Evolutionary conservation across 352 stramenopile genomes (phyloP), one percentile per base, ranked within the genome.

Genomic region (Phytopythium vexans): DNA sequence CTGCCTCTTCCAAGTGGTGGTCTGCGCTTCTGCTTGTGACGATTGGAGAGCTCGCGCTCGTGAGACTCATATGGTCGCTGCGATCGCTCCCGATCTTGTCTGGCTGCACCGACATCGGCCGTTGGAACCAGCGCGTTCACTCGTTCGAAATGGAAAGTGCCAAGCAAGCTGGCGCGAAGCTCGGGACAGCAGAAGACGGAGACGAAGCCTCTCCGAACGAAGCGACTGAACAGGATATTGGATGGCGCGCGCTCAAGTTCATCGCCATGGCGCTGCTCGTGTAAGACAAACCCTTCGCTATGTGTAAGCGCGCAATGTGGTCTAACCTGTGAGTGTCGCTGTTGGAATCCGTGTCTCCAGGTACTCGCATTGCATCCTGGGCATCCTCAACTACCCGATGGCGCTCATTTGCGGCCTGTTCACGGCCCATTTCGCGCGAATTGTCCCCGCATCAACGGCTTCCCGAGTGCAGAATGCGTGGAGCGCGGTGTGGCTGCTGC

Each of bases 341-440:
- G 21, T 27, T 27, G 21, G 21, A 27, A 27, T 27, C 21, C 21
- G 21, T 27, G 21, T 27, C 21, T 27, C 21, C 49, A 89, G 80
- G 10, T 85, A 74, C 51, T 58, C 73, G 8, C 83, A 92, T 66
- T 87, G 77, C 47, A 72, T 89, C 48, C 50, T 94, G 41, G 81
- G 79, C 3, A 84, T 94, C 21, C 58, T 92, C 36, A 94, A 94
- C 58, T 94, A 91, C 62, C 75, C 83, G 2, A 85, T 94, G 74
- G 82, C 83, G 45, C 58, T 90, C 40, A 82, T 88, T 41, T 80
- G 80, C 38, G 76, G 79, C 0, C 55, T 89, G 34, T 69, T 70
- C 1, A 89, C 80, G 75, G 62, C 73, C 9, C 67, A 79, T 8
- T 90, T 92, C 42, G 60, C 78, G 7, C 72, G 82, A 8, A 54